Evolutionary conservation across 228 moss, liverwort and hornwort species (phyloP).

Genomic region (Sphagnum fallax): DNA sequence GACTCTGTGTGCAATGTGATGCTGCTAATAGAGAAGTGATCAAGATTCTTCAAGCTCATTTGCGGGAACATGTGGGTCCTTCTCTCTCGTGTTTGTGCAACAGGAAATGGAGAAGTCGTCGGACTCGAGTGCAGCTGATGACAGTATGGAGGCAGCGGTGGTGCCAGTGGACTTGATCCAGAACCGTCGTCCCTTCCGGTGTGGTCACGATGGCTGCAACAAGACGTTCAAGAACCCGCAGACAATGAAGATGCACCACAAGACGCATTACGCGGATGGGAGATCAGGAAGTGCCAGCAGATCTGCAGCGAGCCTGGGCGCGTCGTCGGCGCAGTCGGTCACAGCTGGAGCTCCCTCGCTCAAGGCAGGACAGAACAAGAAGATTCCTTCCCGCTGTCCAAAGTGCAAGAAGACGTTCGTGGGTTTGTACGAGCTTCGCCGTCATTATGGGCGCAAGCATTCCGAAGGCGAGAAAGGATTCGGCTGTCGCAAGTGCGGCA

Average conservation of each 20-base stretch:
- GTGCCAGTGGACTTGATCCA: conserved; percentile 79
- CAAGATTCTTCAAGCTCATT: background rate
- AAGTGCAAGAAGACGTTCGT: conserved; percentile 78
- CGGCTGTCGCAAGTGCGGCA: conserved; percentile 71
- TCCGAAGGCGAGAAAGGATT: conserved; percentile 68
- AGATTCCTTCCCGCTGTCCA: conserved; percentile 80
- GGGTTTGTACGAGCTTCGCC: conserved; percentile 76
- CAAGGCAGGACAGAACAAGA: conserved; percentile 68
- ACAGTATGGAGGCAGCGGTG: conserved; percentile 60
- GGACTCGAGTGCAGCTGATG: conserved; percentile 39
- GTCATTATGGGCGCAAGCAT: conserved; percentile 82
- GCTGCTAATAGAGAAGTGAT: background rate
- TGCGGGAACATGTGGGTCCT: too few relatives aligned
- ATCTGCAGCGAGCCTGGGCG: conserved; percentile 4
- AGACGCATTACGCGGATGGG: conserved; percentile 77
- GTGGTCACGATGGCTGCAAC: conserved; percentile 56
- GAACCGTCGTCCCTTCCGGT: conserved; percentile 77
- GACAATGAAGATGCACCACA: conserved; percentile 97
- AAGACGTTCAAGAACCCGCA: conserved; percentile 98
- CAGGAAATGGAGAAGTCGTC: conserved; percentile 1
- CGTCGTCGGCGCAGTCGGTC: conserved; percentile 23
- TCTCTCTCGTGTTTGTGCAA: background rate
- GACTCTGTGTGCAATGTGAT: background rate
- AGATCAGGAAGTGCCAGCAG: conserved; percentile 32
- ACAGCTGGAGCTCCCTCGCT: conserved; percentile 5